Conservation (phyloP, 2,329 filamentous ascomycete species). For the Beauveria varroae region DNA sequence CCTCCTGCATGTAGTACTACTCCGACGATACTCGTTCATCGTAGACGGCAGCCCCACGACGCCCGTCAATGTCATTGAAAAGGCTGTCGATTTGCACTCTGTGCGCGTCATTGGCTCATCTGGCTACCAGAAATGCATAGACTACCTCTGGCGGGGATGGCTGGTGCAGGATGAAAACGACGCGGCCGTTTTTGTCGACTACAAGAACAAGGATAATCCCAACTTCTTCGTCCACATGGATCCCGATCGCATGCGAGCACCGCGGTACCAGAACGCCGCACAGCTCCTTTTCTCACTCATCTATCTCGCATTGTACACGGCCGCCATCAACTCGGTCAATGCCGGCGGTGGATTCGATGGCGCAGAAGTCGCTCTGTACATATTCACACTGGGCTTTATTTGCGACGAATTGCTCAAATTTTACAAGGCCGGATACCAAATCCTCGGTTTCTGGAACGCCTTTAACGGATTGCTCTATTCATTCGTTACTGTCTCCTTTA, state of each 20-base stretch:
- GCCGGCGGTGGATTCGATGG: constrained; percentile 72
- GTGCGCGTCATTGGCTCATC: constrained; percentile 82
- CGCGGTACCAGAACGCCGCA: constrained; percentile 84
- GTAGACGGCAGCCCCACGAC: constrained; percentile 62
- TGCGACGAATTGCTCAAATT: constrained; percentile 83
- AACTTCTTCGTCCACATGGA: constrained; percentile 78
- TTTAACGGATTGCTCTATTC: constrained; percentile 83
- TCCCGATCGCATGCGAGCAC: constrained; percentile 88
- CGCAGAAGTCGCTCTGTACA: constrained; percentile 76
- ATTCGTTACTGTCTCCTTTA: constrained; percentile 69
- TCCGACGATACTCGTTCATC: constrained; percentile 82
- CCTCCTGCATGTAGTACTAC: constrained; percentile 70
- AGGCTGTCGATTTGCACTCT: constrained; percentile 87
- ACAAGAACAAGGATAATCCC: constrained; percentile 71
- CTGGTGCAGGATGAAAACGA: constrained; percentile 92
- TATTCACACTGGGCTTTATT: constrained; percentile 87
- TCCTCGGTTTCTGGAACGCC: constrained; percentile 93
- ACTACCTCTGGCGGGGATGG: constrained; percentile 92
- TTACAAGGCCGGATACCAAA: constrained; percentile 88
- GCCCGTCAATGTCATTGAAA: constrained; percentile 84
- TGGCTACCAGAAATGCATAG: constrained; percentile 93
- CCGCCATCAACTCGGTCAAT: constrained; percentile 92
- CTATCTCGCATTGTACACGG: constrained; percentile 79
- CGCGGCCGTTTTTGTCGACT: constrained; percentile 81
- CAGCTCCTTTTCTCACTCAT: constrained; percentile 79